Conservation (phyloP, 768 basidiomycete genomes). For the Lentinula raphanica region DNA sequence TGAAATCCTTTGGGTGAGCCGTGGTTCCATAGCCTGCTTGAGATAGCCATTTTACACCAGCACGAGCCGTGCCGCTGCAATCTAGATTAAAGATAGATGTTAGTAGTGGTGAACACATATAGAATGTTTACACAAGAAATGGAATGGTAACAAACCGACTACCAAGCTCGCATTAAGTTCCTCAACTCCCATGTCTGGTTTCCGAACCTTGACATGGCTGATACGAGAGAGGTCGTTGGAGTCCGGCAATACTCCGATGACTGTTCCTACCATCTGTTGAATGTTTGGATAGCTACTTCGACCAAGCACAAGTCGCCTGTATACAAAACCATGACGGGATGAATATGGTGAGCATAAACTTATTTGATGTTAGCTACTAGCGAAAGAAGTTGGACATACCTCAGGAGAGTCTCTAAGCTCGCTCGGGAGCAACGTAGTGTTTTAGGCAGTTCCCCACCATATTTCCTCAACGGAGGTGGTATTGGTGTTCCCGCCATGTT, state of each 20-base stretch:
- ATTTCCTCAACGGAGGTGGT: not conserved
- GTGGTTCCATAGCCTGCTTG: constrained; percentile 5
- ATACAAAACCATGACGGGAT: no score
- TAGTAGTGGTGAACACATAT: no score
- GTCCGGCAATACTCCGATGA: constrained; percentile 6
- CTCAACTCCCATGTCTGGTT: not conserved
- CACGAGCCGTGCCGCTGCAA: constrained; percentile 15
- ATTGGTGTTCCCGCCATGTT: not conserved
- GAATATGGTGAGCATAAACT: not conserved
- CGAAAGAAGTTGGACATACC: no score
- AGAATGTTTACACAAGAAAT: not conserved
- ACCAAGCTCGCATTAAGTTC: constrained; percentile 13
- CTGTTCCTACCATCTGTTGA: constrained; percentile 17
- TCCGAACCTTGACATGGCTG: constrained; percentile 10
- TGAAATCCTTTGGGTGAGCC: not conserved
- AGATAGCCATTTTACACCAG: constrained; percentile 14
- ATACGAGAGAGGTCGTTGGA: constrained; percentile 1
- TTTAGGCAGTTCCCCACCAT: not conserved
- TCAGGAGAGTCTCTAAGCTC: constrained; percentile 15
- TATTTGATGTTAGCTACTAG: not conserved
- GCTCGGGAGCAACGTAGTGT: constrained; percentile 9
- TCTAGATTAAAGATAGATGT: constrained; percentile 4
- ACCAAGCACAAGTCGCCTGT: constrained; percentile 12
- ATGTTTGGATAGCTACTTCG: constrained; percentile 12
- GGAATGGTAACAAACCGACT: constrained; percentile 11